Evolutionary conservation across 2,329 filamentous ascomycete species (phyloP).

Genomic region (Xylariaceae sp.): DNA sequence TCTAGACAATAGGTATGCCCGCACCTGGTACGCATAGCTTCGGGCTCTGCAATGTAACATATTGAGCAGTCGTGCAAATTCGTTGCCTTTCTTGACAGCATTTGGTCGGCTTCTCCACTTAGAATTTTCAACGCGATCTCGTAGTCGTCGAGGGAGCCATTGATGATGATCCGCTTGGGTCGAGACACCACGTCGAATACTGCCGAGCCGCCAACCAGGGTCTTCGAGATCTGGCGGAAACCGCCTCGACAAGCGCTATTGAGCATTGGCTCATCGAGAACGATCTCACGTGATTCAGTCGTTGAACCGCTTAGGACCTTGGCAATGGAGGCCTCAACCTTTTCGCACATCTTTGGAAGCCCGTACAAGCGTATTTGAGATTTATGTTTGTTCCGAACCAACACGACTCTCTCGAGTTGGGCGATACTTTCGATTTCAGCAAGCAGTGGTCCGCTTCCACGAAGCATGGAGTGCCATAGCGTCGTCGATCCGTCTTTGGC

Average conservation of each 20-base stretch:
- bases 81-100: not conserved
- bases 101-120: not conserved
- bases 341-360: slow-evolving; percentile 10
- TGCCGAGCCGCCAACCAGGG: slow-evolving; percentile 27
- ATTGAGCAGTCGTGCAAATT: slow-evolving; percentile 27
- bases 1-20: slow-evolving; percentile 39
- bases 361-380: slow-evolving; percentile 30
- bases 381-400: slow-evolving; percentile 28
- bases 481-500: slow-evolving; percentile 21
- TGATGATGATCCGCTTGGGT: slow-evolving; percentile 32
- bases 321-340: slow-evolving; percentile 15
- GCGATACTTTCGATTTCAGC: slow-evolving; percentile 20
- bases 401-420: slow-evolving; percentile 21
- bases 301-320: slow-evolving; percentile 7
- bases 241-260: slow-evolving; percentile 32
- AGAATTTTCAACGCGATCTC: slow-evolving; percentile 15
- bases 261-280: slow-evolving; percentile 25
- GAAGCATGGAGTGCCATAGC: slow-evolving; percentile 33
- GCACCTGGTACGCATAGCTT: slow-evolving; percentile 34
- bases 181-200: slow-evolving; percentile 31
- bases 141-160: slow-evolving; percentile 21
- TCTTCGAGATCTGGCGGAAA: slow-evolving; percentile 24
- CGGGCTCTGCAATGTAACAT: slow-evolving; percentile 36
- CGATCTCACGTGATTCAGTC: slow-evolving; percentile 19
- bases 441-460: slow-evolving; percentile 16